Conservation (phyloP, 2,329 filamentous ascomycete species). For the Myriosclerotinia scirpicola region DNA sequence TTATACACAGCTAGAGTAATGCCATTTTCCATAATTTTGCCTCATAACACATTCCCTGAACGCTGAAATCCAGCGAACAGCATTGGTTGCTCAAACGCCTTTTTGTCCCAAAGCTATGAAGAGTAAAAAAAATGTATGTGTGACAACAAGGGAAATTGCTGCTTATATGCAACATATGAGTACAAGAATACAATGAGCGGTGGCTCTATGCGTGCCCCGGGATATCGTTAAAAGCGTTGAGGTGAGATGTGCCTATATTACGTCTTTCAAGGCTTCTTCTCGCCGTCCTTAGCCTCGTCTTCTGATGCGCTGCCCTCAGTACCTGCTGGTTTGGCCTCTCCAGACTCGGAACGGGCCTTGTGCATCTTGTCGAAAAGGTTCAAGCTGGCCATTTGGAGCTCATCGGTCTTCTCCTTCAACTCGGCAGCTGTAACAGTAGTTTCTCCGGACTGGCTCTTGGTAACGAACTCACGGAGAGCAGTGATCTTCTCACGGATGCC, state of each 20-base stretch:
- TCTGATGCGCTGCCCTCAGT: constrained; percentile 48
- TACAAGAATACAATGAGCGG: constrained; percentile 40
- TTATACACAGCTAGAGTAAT: constrained; percentile 40
- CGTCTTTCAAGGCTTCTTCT: constrained; percentile 62
- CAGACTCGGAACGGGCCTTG: constrained; percentile 78
- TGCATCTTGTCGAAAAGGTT: constrained; percentile 99
- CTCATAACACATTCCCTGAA: constrained; percentile 34
- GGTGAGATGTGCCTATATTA: constrained; percentile 30
- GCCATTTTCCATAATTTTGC: constrained; percentile 37
- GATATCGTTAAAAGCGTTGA: constrained; percentile 37
- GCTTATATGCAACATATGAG: constrained; percentile 41
- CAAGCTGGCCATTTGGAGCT: constrained; percentile 92
- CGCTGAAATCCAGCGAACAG: constrained; percentile 35
- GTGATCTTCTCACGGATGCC: constrained; percentile 92
- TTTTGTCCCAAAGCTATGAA: constrained; percentile 40
- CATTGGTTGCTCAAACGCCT: constrained; percentile 40
- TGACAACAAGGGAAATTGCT: constrained; percentile 40
- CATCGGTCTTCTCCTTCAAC: constrained; percentile 98
- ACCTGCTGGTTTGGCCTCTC: constrained; percentile 52
- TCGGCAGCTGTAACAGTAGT: constrained; percentile 80
- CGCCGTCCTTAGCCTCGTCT: constrained; percentile 70
- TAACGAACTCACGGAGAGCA: constrained; percentile 81
- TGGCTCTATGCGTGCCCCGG: constrained; percentile 40
- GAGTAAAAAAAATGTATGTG: constrained; percentile 37
- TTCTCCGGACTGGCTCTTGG: constrained; percentile 94